These are phyloP conservation scores for Penicillium cataractarum DNA, from an alignment of 495 filamentous ascomycete species.

Conservation along the genomic window DNA sequence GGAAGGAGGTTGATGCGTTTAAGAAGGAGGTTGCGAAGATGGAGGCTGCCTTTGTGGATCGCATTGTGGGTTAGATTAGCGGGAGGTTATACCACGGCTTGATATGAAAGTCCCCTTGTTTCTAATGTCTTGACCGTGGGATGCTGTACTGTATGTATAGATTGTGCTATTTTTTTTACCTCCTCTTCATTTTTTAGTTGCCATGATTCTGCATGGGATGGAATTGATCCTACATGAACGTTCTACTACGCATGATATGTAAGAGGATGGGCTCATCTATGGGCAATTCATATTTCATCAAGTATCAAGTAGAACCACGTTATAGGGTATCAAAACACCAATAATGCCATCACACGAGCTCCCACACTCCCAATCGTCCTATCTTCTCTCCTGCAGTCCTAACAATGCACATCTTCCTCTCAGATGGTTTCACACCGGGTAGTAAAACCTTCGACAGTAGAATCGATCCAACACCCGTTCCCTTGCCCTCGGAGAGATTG, in stretches of 20 bases:
- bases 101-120: constrained; percentile 19
- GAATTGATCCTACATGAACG: constrained; percentile 22
- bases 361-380: constrained; percentile 82
- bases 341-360: constrained; percentile 54
- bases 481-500: constrained; percentile 75
- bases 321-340: constrained; percentile 22
- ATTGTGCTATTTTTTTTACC: constrained; percentile 28
- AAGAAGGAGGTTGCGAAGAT: constrained; percentile 81
- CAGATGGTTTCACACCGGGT: constrained; percentile 28
- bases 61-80: constrained; percentile 62
- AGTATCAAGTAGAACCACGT: constrained; percentile 4
- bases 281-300: constrained; percentile 2
- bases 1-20: constrained; percentile 89
- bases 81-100: constrained; percentile 14
- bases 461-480: constrained; percentile 75
- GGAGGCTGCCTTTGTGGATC: constrained; percentile 86
- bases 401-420: constrained; percentile 71
- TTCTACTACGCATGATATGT: not conserved
- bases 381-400: constrained; percentile 74
- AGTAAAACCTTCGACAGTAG: constrained; percentile 58
- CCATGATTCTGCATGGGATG: constrained; percentile 27
- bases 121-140: constrained; percentile 15
- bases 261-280: not conserved
- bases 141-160: constrained; percentile 41
- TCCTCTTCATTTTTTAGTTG: constrained; percentile 20